Conservation (phyloP, 2,329 filamentous ascomycete species). For the Annulohypoxylon truncatum region DNA sequence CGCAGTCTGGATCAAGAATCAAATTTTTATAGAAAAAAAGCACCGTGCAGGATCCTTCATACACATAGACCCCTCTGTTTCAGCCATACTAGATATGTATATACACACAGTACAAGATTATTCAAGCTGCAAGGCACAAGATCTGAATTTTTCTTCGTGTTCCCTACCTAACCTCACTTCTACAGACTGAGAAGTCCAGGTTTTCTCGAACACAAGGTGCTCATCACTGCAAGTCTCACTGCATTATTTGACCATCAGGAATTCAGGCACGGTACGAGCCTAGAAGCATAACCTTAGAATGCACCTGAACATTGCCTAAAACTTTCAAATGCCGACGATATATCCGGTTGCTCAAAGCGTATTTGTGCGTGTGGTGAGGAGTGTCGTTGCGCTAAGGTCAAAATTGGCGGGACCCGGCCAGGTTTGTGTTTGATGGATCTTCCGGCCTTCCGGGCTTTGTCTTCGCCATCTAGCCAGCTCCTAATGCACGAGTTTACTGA, state of each 20-base stretch:
- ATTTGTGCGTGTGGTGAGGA: conserved; percentile 17
- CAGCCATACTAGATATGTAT: neutral
- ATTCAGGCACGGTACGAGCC: conserved; percentile 25
- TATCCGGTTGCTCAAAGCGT: conserved; percentile 29
- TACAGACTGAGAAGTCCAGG: conserved; percentile 8
- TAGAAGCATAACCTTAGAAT: conserved; percentile 31
- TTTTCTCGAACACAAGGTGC: conserved; percentile 14
- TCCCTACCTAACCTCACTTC: conserved; percentile 11
- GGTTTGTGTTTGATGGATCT: conserved; percentile 33
- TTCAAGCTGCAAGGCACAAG: conserved; percentile 37
- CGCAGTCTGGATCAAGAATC: conserved; percentile 23
- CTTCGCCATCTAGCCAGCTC: neutral
- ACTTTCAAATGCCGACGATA: conserved; percentile 25
- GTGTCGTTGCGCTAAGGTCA: conserved; percentile 25
- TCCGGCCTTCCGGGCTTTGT: conserved; percentile 35
- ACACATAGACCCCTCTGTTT: conserved; percentile 1
- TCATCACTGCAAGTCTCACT: conserved; percentile 7
- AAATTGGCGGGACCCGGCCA: conserved; percentile 17
- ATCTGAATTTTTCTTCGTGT: conserved; percentile 17
- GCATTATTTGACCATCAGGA: neutral
- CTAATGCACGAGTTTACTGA: conserved; percentile 16
- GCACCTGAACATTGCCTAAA: neutral
- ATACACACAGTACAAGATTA: conserved; percentile 17
- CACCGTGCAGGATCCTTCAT: neutral
- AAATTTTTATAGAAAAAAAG: conserved; percentile 5